phyloP scores from a whole-genome alignment of 2,329 filamentous ascomycete species.

The Tolypocladium album region DNA sequence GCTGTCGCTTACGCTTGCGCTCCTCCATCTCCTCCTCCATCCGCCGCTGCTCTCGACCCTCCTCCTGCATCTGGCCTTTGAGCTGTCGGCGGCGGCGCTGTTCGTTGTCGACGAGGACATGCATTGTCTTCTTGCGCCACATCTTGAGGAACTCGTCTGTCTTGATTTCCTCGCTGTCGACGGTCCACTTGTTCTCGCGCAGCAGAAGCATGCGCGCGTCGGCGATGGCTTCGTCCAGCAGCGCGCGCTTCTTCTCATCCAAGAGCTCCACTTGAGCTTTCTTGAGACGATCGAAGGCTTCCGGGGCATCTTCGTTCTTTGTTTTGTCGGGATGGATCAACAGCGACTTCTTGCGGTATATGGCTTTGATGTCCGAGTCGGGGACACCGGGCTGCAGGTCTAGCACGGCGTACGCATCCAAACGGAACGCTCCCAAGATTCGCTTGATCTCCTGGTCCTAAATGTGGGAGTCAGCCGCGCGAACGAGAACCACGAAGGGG shows the following conservation, averaged over 20 bases:
- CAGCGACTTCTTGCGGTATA: slow-evolving; percentile 95
- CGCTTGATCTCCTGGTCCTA: slow-evolving; percentile 93
- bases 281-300: slow-evolving; percentile 92
- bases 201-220: slow-evolving; percentile 93
- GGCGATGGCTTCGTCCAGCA: slow-evolving; percentile 88
- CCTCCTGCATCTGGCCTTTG: slow-evolving; percentile 93
- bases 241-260: slow-evolving; percentile 83
- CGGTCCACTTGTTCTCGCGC: slow-evolving; percentile 85
- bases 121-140: slow-evolving; percentile 84
- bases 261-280: slow-evolving; percentile 87
- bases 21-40: slow-evolving; percentile 76
- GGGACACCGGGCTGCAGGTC: slow-evolving; percentile 92
- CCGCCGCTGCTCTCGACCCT: slow-evolving; percentile 78
- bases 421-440: slow-evolving; percentile 81
- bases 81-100: slow-evolving; percentile 71
- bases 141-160: slow-evolving; percentile 71
- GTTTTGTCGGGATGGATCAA: slow-evolving; percentile 99
- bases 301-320: slow-evolving; percentile 77
- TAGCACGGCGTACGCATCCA: slow-evolving; percentile 72
- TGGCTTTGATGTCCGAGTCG: slow-evolving; percentile 89
- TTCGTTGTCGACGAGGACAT: slow-evolving; percentile 89
- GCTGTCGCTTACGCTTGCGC: slow-evolving; percentile 77
- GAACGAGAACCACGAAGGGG: background rate
- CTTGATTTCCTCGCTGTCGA: slow-evolving; percentile 78
- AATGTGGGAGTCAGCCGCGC: slow-evolving; percentile 7